Percentiles rank a stretch among this genome's conserved stretches.
Evolutionary conservation across 345 rosid species (phyloP).

Genomic region (Ricinus communis): DNA sequence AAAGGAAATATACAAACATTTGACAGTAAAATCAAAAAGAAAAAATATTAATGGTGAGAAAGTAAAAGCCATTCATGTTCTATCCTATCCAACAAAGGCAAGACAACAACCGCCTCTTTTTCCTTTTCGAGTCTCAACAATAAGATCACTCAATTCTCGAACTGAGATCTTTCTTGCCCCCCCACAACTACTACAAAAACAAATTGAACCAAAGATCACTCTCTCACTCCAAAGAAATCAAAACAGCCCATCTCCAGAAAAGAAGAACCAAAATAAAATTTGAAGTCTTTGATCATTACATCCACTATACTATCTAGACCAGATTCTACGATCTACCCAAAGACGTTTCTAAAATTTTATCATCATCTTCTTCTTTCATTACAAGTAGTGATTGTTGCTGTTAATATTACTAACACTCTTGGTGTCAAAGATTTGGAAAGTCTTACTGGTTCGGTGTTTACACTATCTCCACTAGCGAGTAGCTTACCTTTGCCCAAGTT

Average conservation of each 20-base stretch:
- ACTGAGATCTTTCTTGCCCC: no score
- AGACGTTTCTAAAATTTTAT: conserved; percentile 25
- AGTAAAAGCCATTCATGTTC: no score
- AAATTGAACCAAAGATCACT: conserved; percentile 32
- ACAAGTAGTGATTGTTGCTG: conserved; percentile 21
- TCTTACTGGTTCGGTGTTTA: conserved; percentile 33
- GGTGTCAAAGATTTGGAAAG: conserved; percentile 20
- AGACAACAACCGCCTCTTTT: conserved; percentile 58
- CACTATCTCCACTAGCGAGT: conserved; percentile 31
- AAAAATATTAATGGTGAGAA: no score
- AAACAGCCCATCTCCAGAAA: conserved; percentile 16
- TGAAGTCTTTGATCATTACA: neutral
- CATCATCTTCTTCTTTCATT: neutral
- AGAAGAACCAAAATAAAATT: conserved; percentile 10
- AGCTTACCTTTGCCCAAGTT: conserved; percentile 37
- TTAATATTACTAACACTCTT: neutral
- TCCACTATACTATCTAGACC: conserved; percentile 36
- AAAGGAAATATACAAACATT: no score
- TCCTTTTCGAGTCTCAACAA: conserved; percentile 53
- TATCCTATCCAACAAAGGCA: no score
- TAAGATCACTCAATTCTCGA: conserved; percentile 36
- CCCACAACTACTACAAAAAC: conserved; percentile 20
- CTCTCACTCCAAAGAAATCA: conserved; percentile 40
- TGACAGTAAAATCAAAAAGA: no score
- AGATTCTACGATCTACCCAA: conserved; percentile 52